phyloP scores from a whole-genome alignment of 2,329 filamentous ascomycete genomes.

The Talaromyces sp. region DNA sequence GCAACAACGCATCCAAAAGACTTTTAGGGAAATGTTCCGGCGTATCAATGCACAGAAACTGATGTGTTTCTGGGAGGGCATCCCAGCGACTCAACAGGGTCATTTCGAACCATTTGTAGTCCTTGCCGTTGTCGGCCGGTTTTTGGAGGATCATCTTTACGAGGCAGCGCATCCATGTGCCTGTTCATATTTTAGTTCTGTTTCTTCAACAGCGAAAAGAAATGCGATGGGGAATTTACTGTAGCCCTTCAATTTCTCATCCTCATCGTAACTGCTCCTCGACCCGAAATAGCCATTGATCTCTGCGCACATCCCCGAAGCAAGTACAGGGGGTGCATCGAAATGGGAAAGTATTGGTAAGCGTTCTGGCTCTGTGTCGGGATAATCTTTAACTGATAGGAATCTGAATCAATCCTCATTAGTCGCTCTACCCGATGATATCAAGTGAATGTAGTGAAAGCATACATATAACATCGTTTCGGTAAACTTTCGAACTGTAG shows the following conservation, averaged over 20 bases:
- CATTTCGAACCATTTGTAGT: constrained; percentile 16
- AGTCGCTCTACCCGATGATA: not conserved
- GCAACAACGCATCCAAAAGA: not conserved
- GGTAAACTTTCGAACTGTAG: constrained; percentile 7
- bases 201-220: not conserved
- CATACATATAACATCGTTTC: constrained; percentile 12
- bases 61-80: not conserved
- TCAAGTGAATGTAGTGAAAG: not conserved
- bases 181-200: not conserved
- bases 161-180: constrained; percentile 15
- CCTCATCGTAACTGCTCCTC: constrained; percentile 2
- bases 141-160: constrained; percentile 11
- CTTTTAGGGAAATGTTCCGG: not conserved
- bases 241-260: constrained; percentile 9
- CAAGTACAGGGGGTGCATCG: constrained; percentile 9
- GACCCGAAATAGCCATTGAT: constrained; percentile 13
- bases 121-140: constrained; percentile 3
- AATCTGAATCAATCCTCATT: not conserved
- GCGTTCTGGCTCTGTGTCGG: not conserved
- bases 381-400: constrained; percentile 4
- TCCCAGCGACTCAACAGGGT: constrained; percentile 12
- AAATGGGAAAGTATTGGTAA: constrained; percentile 7
- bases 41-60: constrained; percentile 11
- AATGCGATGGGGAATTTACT: constrained; percentile 4
- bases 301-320: constrained; percentile 8